Evolutionary conservation across 1,284 basidiomycete genomes (phyloP).

Genomic region (Chalciporus sp.): DNA sequence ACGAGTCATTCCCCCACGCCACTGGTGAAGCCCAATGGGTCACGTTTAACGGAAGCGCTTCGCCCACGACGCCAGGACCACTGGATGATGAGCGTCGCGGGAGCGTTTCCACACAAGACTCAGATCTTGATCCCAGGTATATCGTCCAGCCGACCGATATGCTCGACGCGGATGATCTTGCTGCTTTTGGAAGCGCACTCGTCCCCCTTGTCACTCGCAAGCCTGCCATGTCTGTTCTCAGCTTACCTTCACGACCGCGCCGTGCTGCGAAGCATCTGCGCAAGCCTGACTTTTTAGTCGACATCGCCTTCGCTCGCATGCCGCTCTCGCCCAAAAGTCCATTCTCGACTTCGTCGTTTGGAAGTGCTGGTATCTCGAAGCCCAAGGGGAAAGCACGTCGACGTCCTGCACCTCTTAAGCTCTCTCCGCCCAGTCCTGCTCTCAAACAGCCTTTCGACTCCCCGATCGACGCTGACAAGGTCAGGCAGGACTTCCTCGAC

Average conservation of each 20-base stretch:
- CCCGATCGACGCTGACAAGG: conserved; percentile 24
- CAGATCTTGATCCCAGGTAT: conserved; percentile 52
- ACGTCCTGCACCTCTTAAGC: conserved; percentile 48
- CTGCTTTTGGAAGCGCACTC: conserved; percentile 27
- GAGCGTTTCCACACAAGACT: conserved; percentile 52
- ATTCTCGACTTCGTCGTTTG: not conserved
- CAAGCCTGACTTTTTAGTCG: conserved; percentile 42
- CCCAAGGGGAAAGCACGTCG: conserved; percentile 39
- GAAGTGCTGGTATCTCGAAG: not conserved
- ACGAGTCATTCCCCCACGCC: conserved; percentile 10
- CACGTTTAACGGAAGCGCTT: conserved; percentile 37
- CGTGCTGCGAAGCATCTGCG: conserved; percentile 44
- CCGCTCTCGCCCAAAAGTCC: conserved; percentile 18
- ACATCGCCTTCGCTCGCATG: conserved; percentile 38
- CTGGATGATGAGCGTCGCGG: conserved; percentile 42
- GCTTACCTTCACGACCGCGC: conserved; percentile 42
- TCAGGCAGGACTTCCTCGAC: conserved; percentile 28
- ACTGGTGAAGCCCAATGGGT: conserved; percentile 43
- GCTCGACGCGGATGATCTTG: conserved; percentile 37
- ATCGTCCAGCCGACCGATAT: conserved; percentile 47
- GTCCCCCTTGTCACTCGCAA: conserved; percentile 25
- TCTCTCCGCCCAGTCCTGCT: conserved; percentile 31
- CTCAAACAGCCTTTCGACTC: conserved; percentile 26
- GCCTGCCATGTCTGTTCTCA: conserved; percentile 36
- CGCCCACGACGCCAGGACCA: conserved; percentile 14